A percentile compares a stretch with the other conserved stretches of the same genome.
phyloP scores from a whole-genome alignment of 2,329 filamentous ascomycete genomes.

The Trematosphaeria pertusa region DNA sequence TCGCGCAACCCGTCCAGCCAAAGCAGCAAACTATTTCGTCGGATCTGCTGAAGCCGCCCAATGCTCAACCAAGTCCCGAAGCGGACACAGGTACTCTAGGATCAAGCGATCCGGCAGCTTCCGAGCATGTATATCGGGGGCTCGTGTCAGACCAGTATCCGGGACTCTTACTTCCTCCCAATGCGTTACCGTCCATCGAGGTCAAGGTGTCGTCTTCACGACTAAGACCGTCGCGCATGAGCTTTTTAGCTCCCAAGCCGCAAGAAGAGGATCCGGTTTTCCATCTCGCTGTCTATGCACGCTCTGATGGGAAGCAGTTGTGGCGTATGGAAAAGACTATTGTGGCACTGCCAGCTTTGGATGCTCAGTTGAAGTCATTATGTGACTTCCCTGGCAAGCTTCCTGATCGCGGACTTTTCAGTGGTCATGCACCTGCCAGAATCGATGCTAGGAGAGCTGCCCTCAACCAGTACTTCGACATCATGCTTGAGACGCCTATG shows the following conservation, averaged over 20 bases:
- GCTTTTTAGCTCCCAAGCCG: constrained; percentile 78
- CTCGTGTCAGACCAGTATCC: constrained; percentile 87
- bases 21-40: constrained; percentile 20
- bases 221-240: constrained; percentile 89
- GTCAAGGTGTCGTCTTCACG: constrained; percentile 91
- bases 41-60: constrained; percentile 38
- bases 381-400: constrained; percentile 75
- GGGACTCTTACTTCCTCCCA: constrained; percentile 82
- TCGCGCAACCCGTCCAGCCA: constrained; percentile 38
- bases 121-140: constrained; percentile 71
- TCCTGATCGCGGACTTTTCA: constrained; percentile 87
- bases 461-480: constrained; percentile 84
- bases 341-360: constrained; percentile 78
- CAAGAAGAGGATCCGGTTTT: constrained; percentile 94
- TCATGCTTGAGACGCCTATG: constrained; percentile 81
- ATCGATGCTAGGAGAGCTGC: constrained; percentile 84
- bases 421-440: constrained; percentile 90
- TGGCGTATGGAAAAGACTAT: constrained; percentile 97
- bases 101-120: constrained; percentile 40
- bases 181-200: constrained; percentile 83
- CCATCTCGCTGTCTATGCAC: constrained; percentile 82
- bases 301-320: constrained; percentile 77
- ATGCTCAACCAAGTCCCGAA: constrained; percentile 42
- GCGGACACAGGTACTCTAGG: constrained; percentile 36
- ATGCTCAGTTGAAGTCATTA: constrained; percentile 79